Conservation (phyloP, 2,329 filamentous ascomycete species). For the Colletotrichum sp. region DNA sequence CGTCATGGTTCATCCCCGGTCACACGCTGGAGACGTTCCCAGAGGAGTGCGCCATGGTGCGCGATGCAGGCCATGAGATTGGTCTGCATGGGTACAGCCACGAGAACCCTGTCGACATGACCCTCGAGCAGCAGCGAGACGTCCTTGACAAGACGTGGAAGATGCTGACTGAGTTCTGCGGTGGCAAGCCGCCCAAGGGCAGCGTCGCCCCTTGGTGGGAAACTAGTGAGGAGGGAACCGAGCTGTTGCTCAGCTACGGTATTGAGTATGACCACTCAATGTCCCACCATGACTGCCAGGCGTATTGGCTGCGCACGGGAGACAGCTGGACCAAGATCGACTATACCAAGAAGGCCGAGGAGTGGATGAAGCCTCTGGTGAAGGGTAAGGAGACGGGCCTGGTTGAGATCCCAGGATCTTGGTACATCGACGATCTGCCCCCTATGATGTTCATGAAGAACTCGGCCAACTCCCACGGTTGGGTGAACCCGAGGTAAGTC, state of each 20-base stretch:
- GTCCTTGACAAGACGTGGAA: slow-evolving; percentile 79
- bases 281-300: slow-evolving; percentile 68
- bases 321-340: slow-evolving; percentile 73
- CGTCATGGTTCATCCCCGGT: slow-evolving; percentile 57
- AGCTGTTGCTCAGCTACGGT: slow-evolving; percentile 69
- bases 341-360: slow-evolving; percentile 63
- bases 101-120: slow-evolving; percentile 77
- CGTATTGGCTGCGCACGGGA: slow-evolving; percentile 67
- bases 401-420: slow-evolving; percentile 68
- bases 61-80: slow-evolving; percentile 53
- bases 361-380: slow-evolving; percentile 71
- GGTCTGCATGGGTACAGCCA: slow-evolving; percentile 74
- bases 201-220: slow-evolving; percentile 80
- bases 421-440: slow-evolving; percentile 69
- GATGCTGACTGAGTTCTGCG: slow-evolving; percentile 69
- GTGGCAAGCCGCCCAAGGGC: slow-evolving; percentile 73
- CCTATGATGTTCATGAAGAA: slow-evolving; percentile 78
- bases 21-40: slow-evolving; percentile 55
- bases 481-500: slow-evolving; percentile 47
- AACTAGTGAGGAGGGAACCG: slow-evolving; percentile 68
- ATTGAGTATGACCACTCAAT: slow-evolving; percentile 75
- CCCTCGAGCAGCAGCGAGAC: slow-evolving; percentile 74
- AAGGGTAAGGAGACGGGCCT: slow-evolving; percentile 65
- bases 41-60: slow-evolving; percentile 45
- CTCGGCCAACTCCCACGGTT: slow-evolving; percentile 67